Conservation (phyloP, 2,329 filamentous ascomycete species). For the Sporothrix mexicana region DNA sequence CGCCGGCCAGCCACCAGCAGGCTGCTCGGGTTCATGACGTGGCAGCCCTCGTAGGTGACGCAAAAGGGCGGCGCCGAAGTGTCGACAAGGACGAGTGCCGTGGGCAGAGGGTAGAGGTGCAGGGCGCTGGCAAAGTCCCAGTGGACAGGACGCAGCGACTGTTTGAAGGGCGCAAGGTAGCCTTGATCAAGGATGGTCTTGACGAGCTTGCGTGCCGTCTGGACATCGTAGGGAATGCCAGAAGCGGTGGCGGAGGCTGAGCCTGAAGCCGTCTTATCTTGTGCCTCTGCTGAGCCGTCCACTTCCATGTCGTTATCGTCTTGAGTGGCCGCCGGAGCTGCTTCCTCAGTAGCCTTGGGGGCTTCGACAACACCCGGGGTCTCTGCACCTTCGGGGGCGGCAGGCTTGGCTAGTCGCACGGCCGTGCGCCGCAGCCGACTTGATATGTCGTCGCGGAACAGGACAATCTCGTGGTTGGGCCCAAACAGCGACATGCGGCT, state of each 20-base stretch:
- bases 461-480: constrained; percentile 81
- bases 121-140: constrained; percentile 85
- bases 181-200: constrained; percentile 93
- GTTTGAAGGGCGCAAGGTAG: constrained; percentile 83
- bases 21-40: constrained; percentile 89
- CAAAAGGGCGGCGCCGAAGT: constrained; percentile 81
- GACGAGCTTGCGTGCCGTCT: constrained; percentile 75
- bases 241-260: constrained; percentile 27
- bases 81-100: constrained; percentile 81
- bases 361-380: background rate
- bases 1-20: constrained; percentile 73
- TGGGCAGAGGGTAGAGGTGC: constrained; percentile 87
- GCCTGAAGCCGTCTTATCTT: constrained; percentile 3
- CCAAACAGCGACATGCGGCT: constrained; percentile 83
- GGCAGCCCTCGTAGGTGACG: constrained; percentile 91
- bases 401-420: constrained; percentile 61
- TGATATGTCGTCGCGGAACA: constrained; percentile 87
- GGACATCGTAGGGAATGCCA: constrained; percentile 56
- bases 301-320: constrained; percentile 48
- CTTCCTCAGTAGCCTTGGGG: background rate
- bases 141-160: constrained; percentile 78
- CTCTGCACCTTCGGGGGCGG: constrained; percentile 34
- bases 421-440: constrained; percentile 77
- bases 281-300: constrained; percentile 43
- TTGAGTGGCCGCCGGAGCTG: background rate